Conservation (phyloP, 768 basidiomycete genomes). For the Mycena capillaripes region DNA sequence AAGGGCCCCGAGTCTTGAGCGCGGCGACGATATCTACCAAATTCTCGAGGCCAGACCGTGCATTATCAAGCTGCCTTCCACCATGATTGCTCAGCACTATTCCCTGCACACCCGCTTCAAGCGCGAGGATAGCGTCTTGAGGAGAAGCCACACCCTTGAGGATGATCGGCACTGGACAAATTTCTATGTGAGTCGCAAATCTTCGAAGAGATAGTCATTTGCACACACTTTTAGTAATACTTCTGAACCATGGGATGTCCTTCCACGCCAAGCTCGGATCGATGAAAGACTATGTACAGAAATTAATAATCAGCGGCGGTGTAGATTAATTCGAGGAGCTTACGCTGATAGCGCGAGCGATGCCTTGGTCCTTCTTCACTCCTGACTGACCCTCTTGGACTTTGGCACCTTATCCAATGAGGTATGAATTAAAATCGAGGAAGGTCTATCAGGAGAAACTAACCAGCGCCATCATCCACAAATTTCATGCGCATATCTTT, state of each 20-base stretch:
- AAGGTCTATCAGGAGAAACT: neutral
- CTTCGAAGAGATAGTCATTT: neutral
- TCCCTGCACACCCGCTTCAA: constrained; percentile 49
- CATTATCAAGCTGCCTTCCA: constrained; percentile 69
- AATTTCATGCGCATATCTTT: constrained; percentile 99
- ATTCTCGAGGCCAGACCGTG: constrained; percentile 79
- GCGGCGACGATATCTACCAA: constrained; percentile 76
- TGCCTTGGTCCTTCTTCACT: constrained; percentile 90
- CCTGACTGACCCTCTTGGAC: constrained; percentile 62
- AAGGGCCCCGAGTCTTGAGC: constrained; percentile 66
- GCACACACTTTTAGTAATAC: constrained; percentile 74
- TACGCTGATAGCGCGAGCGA: constrained; percentile 93
- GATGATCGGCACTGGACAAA: constrained; percentile 70
- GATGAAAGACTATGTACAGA: constrained; percentile 81
- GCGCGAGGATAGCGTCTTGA: constrained; percentile 56
- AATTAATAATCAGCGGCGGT: neutral
- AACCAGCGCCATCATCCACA: constrained; percentile 71
- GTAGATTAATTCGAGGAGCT: constrained; percentile 38
- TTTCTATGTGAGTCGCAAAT: constrained; percentile 57
- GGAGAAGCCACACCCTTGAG: constrained; percentile 77
- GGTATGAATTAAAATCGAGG: neutral
- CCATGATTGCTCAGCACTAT: constrained; percentile 74
- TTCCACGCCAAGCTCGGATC: constrained; percentile 92
- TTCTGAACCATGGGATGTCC: constrained; percentile 87
- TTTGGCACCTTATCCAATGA: constrained; percentile 52